phyloP scores from a whole-genome alignment of 495 filamentous ascomycete species.

The Aspergillus sclerotiicarbonarius region DNA sequence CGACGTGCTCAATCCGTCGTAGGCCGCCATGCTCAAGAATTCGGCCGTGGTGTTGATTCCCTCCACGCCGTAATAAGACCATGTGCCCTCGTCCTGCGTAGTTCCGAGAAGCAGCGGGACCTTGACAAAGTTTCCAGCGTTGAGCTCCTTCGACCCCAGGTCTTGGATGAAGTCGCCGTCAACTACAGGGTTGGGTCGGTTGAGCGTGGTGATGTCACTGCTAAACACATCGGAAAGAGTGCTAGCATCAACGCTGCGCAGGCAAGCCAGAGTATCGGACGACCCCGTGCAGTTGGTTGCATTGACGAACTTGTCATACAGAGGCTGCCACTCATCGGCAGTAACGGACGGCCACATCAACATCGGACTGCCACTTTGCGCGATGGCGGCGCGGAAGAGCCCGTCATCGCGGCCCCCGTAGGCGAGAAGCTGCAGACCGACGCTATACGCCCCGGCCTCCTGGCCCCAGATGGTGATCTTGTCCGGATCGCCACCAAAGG shows the following conservation, averaged over 20 bases:
- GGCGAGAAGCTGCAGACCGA: background rate
- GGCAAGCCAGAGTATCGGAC: background rate
- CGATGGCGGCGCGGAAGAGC: background rate
- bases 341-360: background rate
- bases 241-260: background rate
- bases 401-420: background rate
- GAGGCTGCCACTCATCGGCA: background rate
- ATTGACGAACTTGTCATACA: background rate
- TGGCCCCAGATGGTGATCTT: background rate
- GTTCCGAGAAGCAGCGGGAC: background rate
- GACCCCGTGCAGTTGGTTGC: background rate
- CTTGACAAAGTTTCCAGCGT: background rate
- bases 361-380: background rate
- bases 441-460: background rate
- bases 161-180: background rate
- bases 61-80: background rate
- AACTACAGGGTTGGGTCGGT: background rate
- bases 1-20: background rate
- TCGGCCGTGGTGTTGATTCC: background rate
- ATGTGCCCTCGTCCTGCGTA: background rate
- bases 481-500: background rate
- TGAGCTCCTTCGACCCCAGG: background rate
- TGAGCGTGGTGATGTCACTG: background rate
- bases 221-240: background rate
- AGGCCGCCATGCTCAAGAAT: background rate